Conservation (phyloP, 2,329 filamentous ascomycete genomes). For the Cadophora luteo-olivacea region DNA sequence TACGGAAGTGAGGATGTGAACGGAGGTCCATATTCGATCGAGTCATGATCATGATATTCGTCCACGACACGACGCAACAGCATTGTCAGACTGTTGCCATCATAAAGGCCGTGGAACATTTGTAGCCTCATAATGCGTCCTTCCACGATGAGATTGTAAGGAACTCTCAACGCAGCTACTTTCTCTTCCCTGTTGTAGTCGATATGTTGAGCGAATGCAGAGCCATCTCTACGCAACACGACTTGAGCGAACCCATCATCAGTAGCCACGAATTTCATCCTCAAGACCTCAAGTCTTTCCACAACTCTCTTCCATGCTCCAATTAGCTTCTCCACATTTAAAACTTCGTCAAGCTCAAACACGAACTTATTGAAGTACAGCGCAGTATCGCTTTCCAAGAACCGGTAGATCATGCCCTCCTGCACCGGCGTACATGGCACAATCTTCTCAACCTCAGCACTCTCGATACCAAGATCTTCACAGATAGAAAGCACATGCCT, state of each 20-base stretch:
- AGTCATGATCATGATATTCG: constrained; percentile 52
- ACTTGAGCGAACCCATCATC: constrained; percentile 80
- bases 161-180: constrained; percentile 35
- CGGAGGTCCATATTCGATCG: constrained; percentile 49
- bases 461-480: constrained; percentile 56
- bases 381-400: constrained; percentile 59
- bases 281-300: constrained; percentile 65
- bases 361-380: constrained; percentile 82
- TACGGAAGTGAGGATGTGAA: constrained; percentile 73
- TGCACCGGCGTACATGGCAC: constrained; percentile 86
- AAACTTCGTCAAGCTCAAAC: constrained; percentile 56
- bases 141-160: constrained; percentile 35
- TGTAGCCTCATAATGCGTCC: constrained; percentile 60
- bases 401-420: constrained; percentile 81
- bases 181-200: constrained; percentile 39
- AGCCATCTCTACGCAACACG: constrained; percentile 55
- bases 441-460: constrained; percentile 70
- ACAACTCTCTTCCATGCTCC: constrained; percentile 64
- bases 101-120: constrained; percentile 88
- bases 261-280: constrained; percentile 76
- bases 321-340: constrained; percentile 57
- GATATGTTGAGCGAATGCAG: constrained; percentile 51
- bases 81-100: constrained; percentile 77
- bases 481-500: constrained; percentile 44
- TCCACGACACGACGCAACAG: constrained; percentile 65